These are phyloP conservation scores for Exophiala sp. DNA, from an alignment of 2,329 filamentous ascomycete genomes.

Conservation along the genomic window DNA sequence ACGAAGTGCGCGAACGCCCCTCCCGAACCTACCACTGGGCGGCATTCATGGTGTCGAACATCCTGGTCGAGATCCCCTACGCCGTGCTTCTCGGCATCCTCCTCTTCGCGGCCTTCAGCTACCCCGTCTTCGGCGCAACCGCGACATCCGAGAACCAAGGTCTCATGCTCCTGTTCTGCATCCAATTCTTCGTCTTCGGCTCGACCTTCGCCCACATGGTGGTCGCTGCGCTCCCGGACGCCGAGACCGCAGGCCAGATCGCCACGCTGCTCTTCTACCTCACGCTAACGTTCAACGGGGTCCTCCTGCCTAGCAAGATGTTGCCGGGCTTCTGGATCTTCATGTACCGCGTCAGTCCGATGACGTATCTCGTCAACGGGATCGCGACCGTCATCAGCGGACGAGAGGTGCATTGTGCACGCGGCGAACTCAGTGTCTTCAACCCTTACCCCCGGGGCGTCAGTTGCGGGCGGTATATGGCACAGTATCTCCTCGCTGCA, in stretches of 20 bases:
- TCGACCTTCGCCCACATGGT: constrained; percentile 73
- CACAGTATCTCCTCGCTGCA: constrained; percentile 38
- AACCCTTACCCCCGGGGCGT: constrained; percentile 41
- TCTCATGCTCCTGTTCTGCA: constrained; percentile 56
- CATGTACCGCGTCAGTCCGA: constrained; percentile 75
- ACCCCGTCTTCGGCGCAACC: constrained; percentile 60
- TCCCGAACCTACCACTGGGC: constrained; percentile 68
- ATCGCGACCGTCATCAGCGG: constrained; percentile 65
- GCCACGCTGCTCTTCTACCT: constrained; percentile 70
- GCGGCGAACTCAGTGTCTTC: constrained; percentile 54
- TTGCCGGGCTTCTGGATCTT: constrained; percentile 67
- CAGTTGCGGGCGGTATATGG: constrained; percentile 56
- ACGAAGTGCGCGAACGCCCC: constrained; percentile 61
- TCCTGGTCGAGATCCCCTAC: constrained; percentile 64
- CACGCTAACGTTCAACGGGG: constrained; percentile 65
- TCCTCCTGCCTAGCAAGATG: constrained; percentile 57
- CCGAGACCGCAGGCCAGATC: constrained; percentile 67
- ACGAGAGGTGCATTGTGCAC: constrained; percentile 57
- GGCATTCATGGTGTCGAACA: constrained; percentile 63
- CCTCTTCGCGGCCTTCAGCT: constrained; percentile 71
- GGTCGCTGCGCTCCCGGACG: constrained; percentile 61
- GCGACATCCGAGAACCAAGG: constrained; percentile 42
- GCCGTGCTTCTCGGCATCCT: constrained; percentile 57
- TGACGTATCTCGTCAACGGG: constrained; percentile 71
- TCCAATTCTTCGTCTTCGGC: constrained; percentile 66